phyloP scores from a whole-genome alignment of 345 rosid species.

The Camelina sativa region DNA sequence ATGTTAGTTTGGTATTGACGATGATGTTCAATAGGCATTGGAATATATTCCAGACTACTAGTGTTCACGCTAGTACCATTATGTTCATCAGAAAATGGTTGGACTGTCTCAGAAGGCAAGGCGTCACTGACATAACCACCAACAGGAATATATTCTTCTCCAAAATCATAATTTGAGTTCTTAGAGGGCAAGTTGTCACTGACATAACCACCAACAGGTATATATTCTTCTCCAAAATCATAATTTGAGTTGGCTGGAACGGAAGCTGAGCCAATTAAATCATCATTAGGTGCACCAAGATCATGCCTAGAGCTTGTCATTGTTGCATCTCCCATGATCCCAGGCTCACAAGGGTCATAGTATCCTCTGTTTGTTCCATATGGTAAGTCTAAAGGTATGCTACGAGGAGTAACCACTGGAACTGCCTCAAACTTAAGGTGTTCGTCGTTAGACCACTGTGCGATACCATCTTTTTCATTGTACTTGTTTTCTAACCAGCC shows the following conservation, averaged over 20 bases:
- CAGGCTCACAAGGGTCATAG: constrained; percentile 36
- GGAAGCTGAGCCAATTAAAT: constrained; percentile 28
- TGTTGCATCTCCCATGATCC: constrained; percentile 35
- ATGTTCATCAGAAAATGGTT: constrained; percentile 31
- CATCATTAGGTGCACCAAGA: constrained; percentile 33
- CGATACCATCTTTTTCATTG: constrained; percentile 38
- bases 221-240: constrained; percentile 26
- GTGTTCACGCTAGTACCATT: constrained; percentile 29
- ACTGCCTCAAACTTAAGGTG: constrained; percentile 32
- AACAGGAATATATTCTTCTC: too few species aligned
- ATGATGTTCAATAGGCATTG: constrained; percentile 33
- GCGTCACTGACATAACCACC: background rate
- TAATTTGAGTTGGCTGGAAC: constrained; percentile 12
- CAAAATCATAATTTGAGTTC: background rate
- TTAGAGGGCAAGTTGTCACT: constrained; percentile 32
- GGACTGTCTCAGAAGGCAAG: constrained; percentile 36
- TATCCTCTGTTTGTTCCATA: constrained; percentile 31
- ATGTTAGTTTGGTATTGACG: constrained; percentile 29
- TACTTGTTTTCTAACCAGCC: constrained; percentile 37
- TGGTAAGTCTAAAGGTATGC: constrained; percentile 19
- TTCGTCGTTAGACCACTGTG: constrained; percentile 25
- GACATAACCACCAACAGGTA: background rate
- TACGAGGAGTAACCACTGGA: constrained; percentile 41
- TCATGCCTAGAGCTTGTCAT: constrained; percentile 40
- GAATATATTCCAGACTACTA: constrained; percentile 30